Conservation (phyloP, 2,329 filamentous ascomycete genomes). For the Didymella sp. region DNA sequence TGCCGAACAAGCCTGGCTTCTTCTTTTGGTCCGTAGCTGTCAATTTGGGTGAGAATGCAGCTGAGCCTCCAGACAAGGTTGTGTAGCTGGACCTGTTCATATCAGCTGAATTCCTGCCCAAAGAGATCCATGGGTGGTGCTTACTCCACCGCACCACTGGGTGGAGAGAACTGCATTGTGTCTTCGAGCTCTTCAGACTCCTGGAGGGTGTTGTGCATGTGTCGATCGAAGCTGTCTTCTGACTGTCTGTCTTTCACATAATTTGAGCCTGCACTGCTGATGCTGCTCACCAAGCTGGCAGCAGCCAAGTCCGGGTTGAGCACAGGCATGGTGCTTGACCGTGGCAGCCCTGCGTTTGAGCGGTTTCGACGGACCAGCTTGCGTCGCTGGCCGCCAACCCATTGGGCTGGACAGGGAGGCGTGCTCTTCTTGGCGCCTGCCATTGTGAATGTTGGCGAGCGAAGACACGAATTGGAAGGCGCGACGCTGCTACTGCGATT, state of each 20-base stretch:
- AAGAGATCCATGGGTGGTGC: background rate
- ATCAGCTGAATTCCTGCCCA: background rate
- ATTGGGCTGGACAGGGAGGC: constrained; percentile 11
- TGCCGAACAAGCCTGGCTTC: constrained; percentile 26
- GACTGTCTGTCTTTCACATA: constrained; percentile 4
- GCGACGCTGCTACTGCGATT: background rate
- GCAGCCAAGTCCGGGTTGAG: constrained; percentile 14
- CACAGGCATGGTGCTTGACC: constrained; percentile 26
- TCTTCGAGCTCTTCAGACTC: background rate
- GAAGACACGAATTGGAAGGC: background rate
- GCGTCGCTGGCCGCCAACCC: constrained; percentile 28
- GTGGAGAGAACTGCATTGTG: constrained; percentile 7
- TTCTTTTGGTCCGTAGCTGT: constrained; percentile 20
- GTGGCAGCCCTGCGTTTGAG: constrained; percentile 14
- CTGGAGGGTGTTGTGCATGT: background rate
- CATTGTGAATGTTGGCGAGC: constrained; percentile 1
- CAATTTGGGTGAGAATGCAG: constrained; percentile 3
- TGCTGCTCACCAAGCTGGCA: constrained; percentile 10
- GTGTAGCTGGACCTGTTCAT: background rate
- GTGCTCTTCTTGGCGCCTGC: constrained; percentile 9
- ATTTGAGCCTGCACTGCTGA: constrained; percentile 3
- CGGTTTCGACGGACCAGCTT: constrained; percentile 28
- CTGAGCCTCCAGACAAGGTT: background rate
- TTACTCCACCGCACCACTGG: constrained; percentile 4
- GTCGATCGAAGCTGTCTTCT: constrained; percentile 12